Conservation (phyloP, 805 yeast species). For the Lachancea fermentati region DNA sequence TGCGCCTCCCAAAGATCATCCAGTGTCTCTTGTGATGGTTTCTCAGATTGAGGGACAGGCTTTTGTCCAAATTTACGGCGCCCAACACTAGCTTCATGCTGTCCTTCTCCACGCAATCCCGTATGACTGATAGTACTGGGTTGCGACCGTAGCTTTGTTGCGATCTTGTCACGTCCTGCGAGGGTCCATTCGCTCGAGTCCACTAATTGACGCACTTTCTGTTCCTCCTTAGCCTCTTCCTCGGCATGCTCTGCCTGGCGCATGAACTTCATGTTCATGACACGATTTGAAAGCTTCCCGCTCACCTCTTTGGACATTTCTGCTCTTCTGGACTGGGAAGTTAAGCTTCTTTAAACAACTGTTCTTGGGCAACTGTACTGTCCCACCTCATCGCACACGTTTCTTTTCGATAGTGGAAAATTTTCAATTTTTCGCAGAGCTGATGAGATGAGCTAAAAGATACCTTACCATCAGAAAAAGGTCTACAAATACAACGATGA, state of each 20-base stretch:
- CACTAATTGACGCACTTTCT: constrained; percentile 34
- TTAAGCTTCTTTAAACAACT: no score
- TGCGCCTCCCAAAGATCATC: constrained; percentile 14
- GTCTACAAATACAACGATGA: constrained; percentile 42
- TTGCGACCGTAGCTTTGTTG: constrained; percentile 21
- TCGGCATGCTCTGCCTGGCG: constrained; percentile 37
- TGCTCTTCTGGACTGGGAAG: background rate
- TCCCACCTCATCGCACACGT: background rate
- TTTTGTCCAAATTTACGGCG: constrained; percentile 18
- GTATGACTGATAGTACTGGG: constrained; percentile 19
- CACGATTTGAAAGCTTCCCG: constrained; percentile 54
- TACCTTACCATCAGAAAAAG: background rate
- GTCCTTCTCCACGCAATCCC: constrained; percentile 10
- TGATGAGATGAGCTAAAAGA: constrained; percentile 16
- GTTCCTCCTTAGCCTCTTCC: constrained; percentile 32
- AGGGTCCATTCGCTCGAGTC: constrained; percentile 38
- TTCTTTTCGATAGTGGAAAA: constrained; percentile 2
- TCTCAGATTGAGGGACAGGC: constrained; percentile 19
- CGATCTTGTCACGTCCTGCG: constrained; percentile 13
- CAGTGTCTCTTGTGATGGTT: constrained; percentile 14
- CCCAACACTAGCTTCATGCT: constrained; percentile 28
- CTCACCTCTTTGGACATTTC: constrained; percentile 15
- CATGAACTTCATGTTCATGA: constrained; percentile 82
- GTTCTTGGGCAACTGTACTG: no score
- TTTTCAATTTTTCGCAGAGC: constrained; percentile 13